These are phyloP conservation scores for Limtongozyma cylindracea DNA, from an alignment of 805 yeast genomes.

Conservation along the genomic window DNA sequence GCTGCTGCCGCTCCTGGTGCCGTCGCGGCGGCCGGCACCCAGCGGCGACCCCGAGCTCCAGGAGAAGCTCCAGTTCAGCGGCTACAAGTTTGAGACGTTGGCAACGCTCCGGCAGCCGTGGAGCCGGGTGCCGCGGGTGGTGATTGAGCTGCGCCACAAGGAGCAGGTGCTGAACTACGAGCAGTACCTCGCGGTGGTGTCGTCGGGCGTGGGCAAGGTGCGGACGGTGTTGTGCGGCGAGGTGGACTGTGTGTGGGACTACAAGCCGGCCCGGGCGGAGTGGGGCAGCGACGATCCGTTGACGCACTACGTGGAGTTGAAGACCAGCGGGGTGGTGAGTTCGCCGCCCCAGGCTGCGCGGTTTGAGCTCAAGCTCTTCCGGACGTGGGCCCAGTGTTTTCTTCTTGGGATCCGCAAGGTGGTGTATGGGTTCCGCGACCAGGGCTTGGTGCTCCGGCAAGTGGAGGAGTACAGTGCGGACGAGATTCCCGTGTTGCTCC, in stretches of 20 bases:
- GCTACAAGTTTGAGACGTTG: slow-evolving; percentile 69
- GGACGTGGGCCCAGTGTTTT: slow-evolving; percentile 87
- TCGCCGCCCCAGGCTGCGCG: slow-evolving; percentile 27
- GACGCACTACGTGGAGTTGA: slow-evolving; percentile 64
- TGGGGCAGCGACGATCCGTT: slow-evolving; percentile 17
- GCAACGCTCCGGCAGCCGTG: slow-evolving; percentile 61
- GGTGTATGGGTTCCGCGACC: slow-evolving; percentile 73
- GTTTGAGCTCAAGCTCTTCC: slow-evolving; percentile 57
- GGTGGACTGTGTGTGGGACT: slow-evolving; percentile 79
- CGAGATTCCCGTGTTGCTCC: slow-evolving; percentile 48
- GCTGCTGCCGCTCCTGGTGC: too few species aligned
- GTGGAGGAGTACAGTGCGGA: slow-evolving; percentile 61
- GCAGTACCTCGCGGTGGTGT: slow-evolving; percentile 62
- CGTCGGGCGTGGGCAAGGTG: slow-evolving; percentile 59
- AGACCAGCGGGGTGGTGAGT: slow-evolving; percentile 35
- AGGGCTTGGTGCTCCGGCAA: slow-evolving; percentile 28
- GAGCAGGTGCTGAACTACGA: slow-evolving; percentile 41
- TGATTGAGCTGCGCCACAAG: slow-evolving; percentile 40
- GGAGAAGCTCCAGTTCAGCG: slow-evolving; percentile 25
- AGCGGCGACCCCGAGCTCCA: slow-evolving; percentile 8
- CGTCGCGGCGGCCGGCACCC: too few species aligned
- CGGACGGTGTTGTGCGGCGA: slow-evolving; percentile 64
- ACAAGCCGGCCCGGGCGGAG: slow-evolving; percentile 20
- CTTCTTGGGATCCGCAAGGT: slow-evolving; percentile 63
- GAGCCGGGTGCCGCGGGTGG: slow-evolving; percentile 35